Conservation (phyloP, 2,329 filamentous ascomycete genomes). For the Triangularia setosa region DNA sequence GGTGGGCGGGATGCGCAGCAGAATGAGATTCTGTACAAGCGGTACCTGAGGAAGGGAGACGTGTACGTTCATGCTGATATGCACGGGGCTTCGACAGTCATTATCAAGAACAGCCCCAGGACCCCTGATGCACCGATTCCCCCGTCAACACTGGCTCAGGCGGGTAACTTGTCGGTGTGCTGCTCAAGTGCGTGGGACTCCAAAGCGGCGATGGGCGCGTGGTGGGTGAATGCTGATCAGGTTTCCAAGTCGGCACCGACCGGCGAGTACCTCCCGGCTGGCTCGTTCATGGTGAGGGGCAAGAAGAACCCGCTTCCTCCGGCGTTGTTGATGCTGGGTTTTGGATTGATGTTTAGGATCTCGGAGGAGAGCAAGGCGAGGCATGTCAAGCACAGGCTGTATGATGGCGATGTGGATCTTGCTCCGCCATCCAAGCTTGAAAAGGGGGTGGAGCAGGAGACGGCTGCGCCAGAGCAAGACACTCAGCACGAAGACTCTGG, state of each 20-base stretch:
- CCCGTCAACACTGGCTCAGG: slow-evolving; percentile 85
- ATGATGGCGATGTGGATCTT: slow-evolving; percentile 25
- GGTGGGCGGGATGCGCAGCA: slow-evolving; percentile 86
- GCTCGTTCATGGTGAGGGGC: slow-evolving; percentile 74
- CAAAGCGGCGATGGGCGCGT: slow-evolving; percentile 91
- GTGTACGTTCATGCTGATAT: slow-evolving; percentile 89
- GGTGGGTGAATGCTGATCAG: slow-evolving; percentile 90
- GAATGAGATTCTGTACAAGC: slow-evolving; percentile 85
- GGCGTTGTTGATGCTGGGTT: slow-evolving; percentile 79
- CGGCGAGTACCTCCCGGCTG: slow-evolving; percentile 75
- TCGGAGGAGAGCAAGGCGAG: slow-evolving; percentile 81
- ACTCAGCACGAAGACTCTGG: slow-evolving; percentile 9
- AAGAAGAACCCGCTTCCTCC: slow-evolving; percentile 91
- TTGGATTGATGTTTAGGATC: slow-evolving; percentile 82
- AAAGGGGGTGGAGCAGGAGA: slow-evolving; percentile 23
- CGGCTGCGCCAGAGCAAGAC: slow-evolving; percentile 17
- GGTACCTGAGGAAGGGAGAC: slow-evolving; percentile 82
- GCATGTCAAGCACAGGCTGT: slow-evolving; percentile 68
- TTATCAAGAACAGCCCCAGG: slow-evolving; percentile 82
- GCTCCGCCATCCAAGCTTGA: slow-evolving; percentile 14
- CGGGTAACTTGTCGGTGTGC: slow-evolving; percentile 81
- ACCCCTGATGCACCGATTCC: slow-evolving; percentile 82
- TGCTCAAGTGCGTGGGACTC: slow-evolving; percentile 79
- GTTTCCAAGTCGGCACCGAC: slow-evolving; percentile 79
- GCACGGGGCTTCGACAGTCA: slow-evolving; percentile 74